These are phyloP conservation scores for Sporobolomyces roseus DNA, from an alignment of 768 basidiomycete genomes.

Conservation along the genomic window DNA sequence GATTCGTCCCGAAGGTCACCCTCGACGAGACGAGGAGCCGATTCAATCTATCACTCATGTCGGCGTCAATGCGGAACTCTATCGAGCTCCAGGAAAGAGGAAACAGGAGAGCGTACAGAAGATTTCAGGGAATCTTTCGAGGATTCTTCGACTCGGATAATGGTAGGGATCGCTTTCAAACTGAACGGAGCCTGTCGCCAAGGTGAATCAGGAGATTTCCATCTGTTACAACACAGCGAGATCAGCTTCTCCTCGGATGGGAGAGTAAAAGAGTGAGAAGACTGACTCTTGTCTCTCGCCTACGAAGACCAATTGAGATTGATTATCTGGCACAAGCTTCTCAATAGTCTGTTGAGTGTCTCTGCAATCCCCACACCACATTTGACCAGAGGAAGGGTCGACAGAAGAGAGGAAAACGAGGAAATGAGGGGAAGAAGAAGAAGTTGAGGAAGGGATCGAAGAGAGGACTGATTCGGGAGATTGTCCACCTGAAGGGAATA, in stretches of 20 bases:
- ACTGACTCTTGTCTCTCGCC: slow-evolving; percentile 24
- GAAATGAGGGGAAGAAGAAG: slow-evolving; percentile 15
- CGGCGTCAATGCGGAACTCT: not conserved
- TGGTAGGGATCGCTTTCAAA: slow-evolving; percentile 29
- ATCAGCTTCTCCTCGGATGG: not conserved
- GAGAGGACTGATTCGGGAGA: slow-evolving; percentile 19
- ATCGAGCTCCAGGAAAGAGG: too few relatives aligned
- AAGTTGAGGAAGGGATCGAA: slow-evolving; percentile 4
- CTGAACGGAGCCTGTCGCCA: slow-evolving; percentile 23
- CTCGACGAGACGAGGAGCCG: slow-evolving; percentile 29
- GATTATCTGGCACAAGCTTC: slow-evolving; percentile 6
- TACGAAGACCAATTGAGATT: slow-evolving; percentile 23
- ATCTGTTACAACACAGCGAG: not conserved
- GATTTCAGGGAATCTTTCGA: not conserved
- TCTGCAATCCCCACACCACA: slow-evolving; percentile 33
- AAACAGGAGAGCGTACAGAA: not conserved
- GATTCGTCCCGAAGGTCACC: slow-evolving; percentile 18
- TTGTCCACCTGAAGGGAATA: slow-evolving; percentile 8
- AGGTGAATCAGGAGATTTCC: slow-evolving; percentile 28
- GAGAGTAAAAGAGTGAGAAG: not conserved
- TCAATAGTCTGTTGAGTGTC: slow-evolving; percentile 21
- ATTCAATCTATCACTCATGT: slow-evolving; percentile 8
- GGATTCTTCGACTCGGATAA: slow-evolving; percentile 24
- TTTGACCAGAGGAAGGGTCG: slow-evolving; percentile 22
- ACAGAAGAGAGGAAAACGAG: slow-evolving; percentile 33